Percentiles rank a stretch among this genome's conserved stretches.
phyloP scores from a whole-genome alignment of 306 rosid genomes.

The Macrotyloma uniflorum region DNA sequence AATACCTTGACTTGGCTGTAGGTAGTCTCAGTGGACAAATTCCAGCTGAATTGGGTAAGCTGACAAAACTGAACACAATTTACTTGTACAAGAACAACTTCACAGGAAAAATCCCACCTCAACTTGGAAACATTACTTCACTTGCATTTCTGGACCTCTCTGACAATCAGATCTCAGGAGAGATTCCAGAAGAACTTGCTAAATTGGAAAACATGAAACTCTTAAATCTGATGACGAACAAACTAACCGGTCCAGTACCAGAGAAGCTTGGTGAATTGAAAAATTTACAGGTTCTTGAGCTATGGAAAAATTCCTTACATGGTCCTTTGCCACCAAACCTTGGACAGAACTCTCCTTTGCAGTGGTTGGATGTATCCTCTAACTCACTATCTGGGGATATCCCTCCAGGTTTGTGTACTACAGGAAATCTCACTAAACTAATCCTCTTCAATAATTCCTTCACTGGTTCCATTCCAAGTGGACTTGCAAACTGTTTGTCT shows the following conservation, averaged over 20 bases:
- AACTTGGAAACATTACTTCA: conserved; percentile 65
- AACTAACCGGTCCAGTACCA: conserved; percentile 71
- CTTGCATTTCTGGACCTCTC: conserved; percentile 79
- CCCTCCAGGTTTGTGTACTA: conserved; percentile 74
- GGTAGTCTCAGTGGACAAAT: conserved; percentile 78
- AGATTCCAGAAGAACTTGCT: conserved; percentile 76
- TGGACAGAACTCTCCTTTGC: conserved; percentile 77
- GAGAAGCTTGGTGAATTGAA: conserved; percentile 66
- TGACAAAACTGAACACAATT: conserved; percentile 66
- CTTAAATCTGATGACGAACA: conserved; percentile 81
- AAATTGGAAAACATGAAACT: conserved; percentile 67
- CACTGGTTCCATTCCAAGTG: conserved; percentile 71
- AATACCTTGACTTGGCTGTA: conserved; percentile 82
- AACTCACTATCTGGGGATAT: conserved; percentile 76
- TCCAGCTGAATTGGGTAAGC: conserved; percentile 72
- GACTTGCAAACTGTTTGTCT: conserved; percentile 69
- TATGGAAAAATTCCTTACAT: conserved; percentile 71
- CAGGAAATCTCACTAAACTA: conserved; percentile 80
- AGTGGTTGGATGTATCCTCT: conserved; percentile 86
- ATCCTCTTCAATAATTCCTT: conserved; percentile 88
- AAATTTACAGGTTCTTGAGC: conserved; percentile 66
- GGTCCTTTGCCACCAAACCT: conserved; percentile 78
- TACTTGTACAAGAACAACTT: conserved; percentile 81
- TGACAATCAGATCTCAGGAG: conserved; percentile 80
- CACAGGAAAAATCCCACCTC: conserved; percentile 70